Evolutionary conservation across 2,329 filamentous ascomycete genomes (phyloP).

Genomic region (Paecilomyces variotii): DNA sequence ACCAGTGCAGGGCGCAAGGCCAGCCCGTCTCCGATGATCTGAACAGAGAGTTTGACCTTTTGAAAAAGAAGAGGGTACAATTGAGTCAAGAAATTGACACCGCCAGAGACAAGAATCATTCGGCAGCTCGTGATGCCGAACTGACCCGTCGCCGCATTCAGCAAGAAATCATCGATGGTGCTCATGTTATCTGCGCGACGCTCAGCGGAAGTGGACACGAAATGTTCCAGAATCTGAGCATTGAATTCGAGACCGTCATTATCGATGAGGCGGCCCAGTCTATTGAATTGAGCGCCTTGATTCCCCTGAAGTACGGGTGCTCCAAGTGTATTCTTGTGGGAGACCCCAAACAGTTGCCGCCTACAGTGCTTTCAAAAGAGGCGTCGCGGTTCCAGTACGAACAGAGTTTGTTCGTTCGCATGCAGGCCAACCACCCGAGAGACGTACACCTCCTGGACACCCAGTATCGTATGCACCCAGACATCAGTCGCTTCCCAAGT

Average conservation of each 20-base stretch:
- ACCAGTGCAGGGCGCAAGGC: conserved; percentile 53
- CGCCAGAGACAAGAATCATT: conserved; percentile 77
- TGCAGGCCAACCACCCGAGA: conserved; percentile 85
- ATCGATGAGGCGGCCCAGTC: conserved; percentile 98
- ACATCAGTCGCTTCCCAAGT: conserved; percentile 88
- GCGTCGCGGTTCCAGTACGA: conserved; percentile 91
- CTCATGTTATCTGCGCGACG: conserved; percentile 90
- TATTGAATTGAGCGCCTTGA: conserved; percentile 91
- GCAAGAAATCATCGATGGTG: conserved; percentile 81
- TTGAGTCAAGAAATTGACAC: conserved; percentile 80
- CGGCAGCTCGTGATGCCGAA: conserved; percentile 73
- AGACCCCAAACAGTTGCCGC: conserved; percentile 93
- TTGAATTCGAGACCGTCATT: conserved; percentile 97
- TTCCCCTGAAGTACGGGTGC: conserved; percentile 94
- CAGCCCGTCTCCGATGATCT: conserved; percentile 43
- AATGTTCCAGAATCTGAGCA: conserved; percentile 87
- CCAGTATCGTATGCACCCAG: conserved; percentile 98
- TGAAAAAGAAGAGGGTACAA: conserved; percentile 67
- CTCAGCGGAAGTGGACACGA: conserved; percentile 94
- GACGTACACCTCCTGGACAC: conserved; percentile 93
- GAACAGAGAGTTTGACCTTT: conserved; percentile 66
- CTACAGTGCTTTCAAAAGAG: conserved; percentile 89
- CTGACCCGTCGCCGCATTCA: conserved; percentile 76
- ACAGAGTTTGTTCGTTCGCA: conserved; percentile 95
- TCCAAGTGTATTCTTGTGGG: conserved; percentile 95